Evolutionary conservation across 345 rosid genomes (phyloP), one percentile per base, ranked within the genome.

Genomic region (Eutrema yunnanense): DNA sequence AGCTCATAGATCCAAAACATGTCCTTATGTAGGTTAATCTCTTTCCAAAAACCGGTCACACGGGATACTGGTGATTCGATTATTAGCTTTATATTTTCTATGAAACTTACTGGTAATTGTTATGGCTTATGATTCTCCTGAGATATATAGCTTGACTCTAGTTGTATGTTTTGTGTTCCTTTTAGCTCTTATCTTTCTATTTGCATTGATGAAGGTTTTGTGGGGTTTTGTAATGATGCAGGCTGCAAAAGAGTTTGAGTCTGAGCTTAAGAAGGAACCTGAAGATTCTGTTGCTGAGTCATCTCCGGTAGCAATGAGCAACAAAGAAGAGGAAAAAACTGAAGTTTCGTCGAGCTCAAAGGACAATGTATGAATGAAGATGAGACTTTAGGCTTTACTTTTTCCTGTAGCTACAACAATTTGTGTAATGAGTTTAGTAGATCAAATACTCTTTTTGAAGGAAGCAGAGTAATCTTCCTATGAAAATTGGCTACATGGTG

Each of bases 191-290:
- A 2, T 33, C 36, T 16, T 16, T 26, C n/a, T 32, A 54, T 50
- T 49, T 66, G 32, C 10, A 30, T 36, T 57, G 62, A 43, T 27
- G 22, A 32, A 34, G 46, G n/a, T 55, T 52, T 62, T 54, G 42
- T 62, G 65, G 60, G 46, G n/a, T 55, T 52, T 62, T 54, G 38
- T 62, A 67, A 62, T 77, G 41, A 70, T 82, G 79, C 82, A 94
- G 98, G 98, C 98, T 67, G 97, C 98, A 48, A 94, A 89, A 71
- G 98, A 94, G 74, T 91, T 94, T 0, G 98, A 94, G 81, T 79
- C 91, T 6, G 98, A 94, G 87, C 90, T 94, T n/a, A 94, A 89
- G 67, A 91, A 86, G 62, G 94, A 87, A 46, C 92, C 92, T 0
- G 91, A 87, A 55, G 71, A 71, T 44, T 76, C 90, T 47, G 26